These are phyloP conservation scores for Selaginella tamariscina DNA, from an alignment of 75 land plant species.

Conservation along the genomic window DNA sequence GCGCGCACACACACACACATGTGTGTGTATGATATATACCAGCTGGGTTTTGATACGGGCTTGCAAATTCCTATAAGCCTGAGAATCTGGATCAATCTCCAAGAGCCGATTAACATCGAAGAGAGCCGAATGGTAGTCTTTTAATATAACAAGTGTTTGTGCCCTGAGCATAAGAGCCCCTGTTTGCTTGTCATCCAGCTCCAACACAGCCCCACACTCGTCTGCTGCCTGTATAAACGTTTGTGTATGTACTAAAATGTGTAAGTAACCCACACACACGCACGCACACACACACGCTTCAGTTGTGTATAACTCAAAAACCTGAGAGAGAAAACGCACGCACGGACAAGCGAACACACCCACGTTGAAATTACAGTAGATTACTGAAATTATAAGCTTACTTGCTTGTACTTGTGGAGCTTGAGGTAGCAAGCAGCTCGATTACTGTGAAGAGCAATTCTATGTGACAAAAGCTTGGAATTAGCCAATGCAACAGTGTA, in stretches of 20 bases:
- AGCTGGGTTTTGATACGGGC: constrained; percentile 76
- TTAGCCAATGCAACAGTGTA: constrained; percentile 66
- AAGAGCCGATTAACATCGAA: constrained; percentile 92
- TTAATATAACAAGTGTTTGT: constrained; percentile 84
- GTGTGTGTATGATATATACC: too few relatives aligned
- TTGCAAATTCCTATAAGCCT: constrained; percentile 72
- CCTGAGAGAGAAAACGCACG: too few relatives aligned
- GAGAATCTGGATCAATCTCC: constrained; percentile 76
- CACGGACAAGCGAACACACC: too few relatives aligned
- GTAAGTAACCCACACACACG: too few relatives aligned
- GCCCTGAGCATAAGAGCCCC: constrained; percentile 98
- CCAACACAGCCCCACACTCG: constrained; percentile 88
- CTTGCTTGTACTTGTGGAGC: constrained; percentile 69
- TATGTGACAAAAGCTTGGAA: constrained; percentile 62
- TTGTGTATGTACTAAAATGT: too few relatives aligned
- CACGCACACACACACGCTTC: too few relatives aligned
- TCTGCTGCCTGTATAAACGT: constrained; percentile 58
- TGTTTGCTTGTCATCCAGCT: constrained; percentile 81
- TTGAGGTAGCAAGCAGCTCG: constrained; percentile 88
- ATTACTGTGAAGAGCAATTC: constrained; percentile 84
- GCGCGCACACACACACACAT: too few relatives aligned
- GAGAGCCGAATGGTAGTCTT: constrained; percentile 90
- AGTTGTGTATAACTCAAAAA: too few relatives aligned
- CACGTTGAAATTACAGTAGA: neutral
- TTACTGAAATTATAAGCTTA: constrained; percentile 4